Percentiles rank a stretch among this genome's conserved stretches.
These are phyloP conservation scores for Alternaria brassicae DNA, from an alignment of 2,329 filamentous ascomycete species.

Conservation along the genomic window DNA sequence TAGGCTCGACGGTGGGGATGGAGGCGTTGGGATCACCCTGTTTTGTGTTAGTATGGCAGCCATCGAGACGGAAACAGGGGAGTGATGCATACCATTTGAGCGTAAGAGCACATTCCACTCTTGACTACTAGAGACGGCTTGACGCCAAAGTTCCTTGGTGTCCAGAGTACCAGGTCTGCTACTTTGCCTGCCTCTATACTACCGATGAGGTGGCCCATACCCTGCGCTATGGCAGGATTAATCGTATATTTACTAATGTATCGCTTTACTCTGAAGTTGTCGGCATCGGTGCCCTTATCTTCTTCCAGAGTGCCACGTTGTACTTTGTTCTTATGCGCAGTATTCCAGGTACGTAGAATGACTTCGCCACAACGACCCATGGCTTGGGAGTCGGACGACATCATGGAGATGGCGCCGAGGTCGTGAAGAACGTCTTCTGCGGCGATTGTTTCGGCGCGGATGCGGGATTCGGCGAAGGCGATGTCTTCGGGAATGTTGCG, in stretches of 20 bases:
- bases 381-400: constrained; percentile 93
- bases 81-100: constrained; percentile 73
- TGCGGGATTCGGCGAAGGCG: constrained; percentile 91
- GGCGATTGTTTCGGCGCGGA: constrained; percentile 94
- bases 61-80: background rate
- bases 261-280: constrained; percentile 90
- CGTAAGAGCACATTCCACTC: constrained; percentile 82
- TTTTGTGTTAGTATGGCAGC: constrained; percentile 2
- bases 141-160: constrained; percentile 81
- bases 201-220: constrained; percentile 85
- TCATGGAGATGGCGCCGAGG: constrained; percentile 95
- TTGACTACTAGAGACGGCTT: constrained; percentile 86
- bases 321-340: constrained; percentile 93
- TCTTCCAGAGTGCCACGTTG: constrained; percentile 79
- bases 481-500: constrained; percentile 95
- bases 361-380: constrained; percentile 98
- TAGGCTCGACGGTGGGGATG: constrained; percentile 86
- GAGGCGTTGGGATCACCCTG: constrained; percentile 60
- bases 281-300: constrained; percentile 78
- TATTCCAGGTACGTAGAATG: constrained; percentile 92
- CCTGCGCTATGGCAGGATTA: constrained; percentile 90
- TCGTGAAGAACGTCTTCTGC: constrained; percentile 97
- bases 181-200: constrained; percentile 89
- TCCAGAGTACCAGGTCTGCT: constrained; percentile 89
- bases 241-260: constrained; percentile 97